Percentiles rank a stretch among this genome's conserved stretches.
These are phyloP conservation scores for Venustampulla echinocandica DNA, from an alignment of 495 filamentous ascomycete genomes.

Conservation along the genomic window DNA sequence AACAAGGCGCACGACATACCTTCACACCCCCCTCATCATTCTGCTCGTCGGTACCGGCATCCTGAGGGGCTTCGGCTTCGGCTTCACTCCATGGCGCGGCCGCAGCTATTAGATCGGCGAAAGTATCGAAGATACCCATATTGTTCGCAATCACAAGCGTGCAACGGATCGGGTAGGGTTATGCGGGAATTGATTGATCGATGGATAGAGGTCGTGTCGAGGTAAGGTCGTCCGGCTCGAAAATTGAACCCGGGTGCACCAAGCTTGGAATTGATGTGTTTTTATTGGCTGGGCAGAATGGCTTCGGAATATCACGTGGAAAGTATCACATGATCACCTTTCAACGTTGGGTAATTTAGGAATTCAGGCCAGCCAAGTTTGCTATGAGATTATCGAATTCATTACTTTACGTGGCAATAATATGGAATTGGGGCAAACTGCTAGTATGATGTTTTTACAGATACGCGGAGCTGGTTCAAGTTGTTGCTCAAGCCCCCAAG, in stretches of 20 bases:
- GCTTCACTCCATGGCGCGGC: slow-evolving; percentile 45
- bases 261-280: slow-evolving; percentile 13
- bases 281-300: slow-evolving; percentile 13
- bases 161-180: slow-evolving; percentile 8
- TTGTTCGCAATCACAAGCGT: too few relatives aligned
- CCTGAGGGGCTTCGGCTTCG: slow-evolving; percentile 40
- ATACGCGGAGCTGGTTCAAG: too few relatives aligned
- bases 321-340: neutral
- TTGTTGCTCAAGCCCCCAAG: too few relatives aligned
- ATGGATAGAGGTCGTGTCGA: slow-evolving; percentile 1
- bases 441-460: too few relatives aligned
- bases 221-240: neutral
- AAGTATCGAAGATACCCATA: slow-evolving; percentile 51
- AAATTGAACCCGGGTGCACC: neutral
- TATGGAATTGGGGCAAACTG: too few relatives aligned
- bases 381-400: too few relatives aligned
- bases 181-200: slow-evolving; percentile 1
- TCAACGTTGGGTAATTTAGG: too few relatives aligned
- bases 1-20: slow-evolving; percentile 7
- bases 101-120: slow-evolving; percentile 45
- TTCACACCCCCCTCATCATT: slow-evolving; percentile 6
- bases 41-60: slow-evolving; percentile 7
- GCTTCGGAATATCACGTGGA: neutral
- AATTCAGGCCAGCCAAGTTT: too few relatives aligned
- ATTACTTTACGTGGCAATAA: too few relatives aligned